Conservation (phyloP, 2,329 filamentous ascomycete species). For the Dactylellina haptotyla region DNA sequence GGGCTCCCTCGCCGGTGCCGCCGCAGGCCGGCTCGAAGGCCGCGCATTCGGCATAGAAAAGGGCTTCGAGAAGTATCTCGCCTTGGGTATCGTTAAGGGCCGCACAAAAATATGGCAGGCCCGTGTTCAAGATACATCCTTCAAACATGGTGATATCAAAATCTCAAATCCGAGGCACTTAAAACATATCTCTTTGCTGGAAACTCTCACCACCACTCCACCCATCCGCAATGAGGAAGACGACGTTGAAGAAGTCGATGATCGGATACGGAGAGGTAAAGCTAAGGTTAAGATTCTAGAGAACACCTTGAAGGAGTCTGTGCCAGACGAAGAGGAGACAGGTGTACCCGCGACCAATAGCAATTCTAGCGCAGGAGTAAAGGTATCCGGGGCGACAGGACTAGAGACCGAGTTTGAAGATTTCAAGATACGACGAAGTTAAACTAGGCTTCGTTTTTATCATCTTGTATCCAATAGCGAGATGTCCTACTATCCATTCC, state of each 20-base stretch:
- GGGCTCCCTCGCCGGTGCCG: slow-evolving; percentile 78
- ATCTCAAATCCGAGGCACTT: slow-evolving; percentile 72
- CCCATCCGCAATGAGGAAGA: slow-evolving; percentile 86
- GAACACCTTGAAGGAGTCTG: slow-evolving; percentile 68
- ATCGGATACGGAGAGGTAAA: slow-evolving; percentile 81
- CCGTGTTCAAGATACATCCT: slow-evolving; percentile 62
- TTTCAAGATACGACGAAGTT: slow-evolving; percentile 26
- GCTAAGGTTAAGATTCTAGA: slow-evolving; percentile 88
- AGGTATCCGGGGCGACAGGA: slow-evolving; percentile 9
- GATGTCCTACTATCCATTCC: too few species aligned
- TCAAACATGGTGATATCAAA: slow-evolving; percentile 63
- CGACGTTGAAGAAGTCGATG: slow-evolving; percentile 89
- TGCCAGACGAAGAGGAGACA: slow-evolving; percentile 10
- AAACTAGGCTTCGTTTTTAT: background rate
- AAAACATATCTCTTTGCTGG: slow-evolving; percentile 79
- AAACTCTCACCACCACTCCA: slow-evolving; percentile 79
- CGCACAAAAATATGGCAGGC: slow-evolving; percentile 85
- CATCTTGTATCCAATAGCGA: too few species aligned
- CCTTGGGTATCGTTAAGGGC: slow-evolving; percentile 80
- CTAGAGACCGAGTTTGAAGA: slow-evolving; percentile 47
- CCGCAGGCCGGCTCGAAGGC: slow-evolving; percentile 84
- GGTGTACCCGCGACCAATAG: background rate
- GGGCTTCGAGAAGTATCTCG: slow-evolving; percentile 90
- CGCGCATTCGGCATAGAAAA: slow-evolving; percentile 90
- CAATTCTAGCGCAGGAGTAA: background rate